Conservation (phyloP, 2,329 filamentous ascomycete species). For the Cercospora sojina region DNA sequence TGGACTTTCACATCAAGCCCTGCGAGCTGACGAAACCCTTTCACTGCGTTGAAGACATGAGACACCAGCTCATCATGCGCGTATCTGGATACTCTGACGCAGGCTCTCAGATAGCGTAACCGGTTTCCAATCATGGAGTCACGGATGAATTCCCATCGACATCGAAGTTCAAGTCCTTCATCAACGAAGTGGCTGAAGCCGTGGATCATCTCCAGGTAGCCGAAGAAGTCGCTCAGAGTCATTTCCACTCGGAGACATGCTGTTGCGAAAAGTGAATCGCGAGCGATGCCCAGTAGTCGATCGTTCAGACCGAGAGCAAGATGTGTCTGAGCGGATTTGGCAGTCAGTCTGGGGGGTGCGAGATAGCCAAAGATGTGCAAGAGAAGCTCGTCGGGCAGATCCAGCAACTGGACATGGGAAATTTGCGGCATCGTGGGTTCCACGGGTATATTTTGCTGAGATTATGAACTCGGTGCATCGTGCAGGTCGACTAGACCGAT, state of each 20-base stretch:
- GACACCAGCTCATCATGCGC: not conserved
- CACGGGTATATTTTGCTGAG: not conserved
- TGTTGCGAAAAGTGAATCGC: not conserved
- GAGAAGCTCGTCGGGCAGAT: not conserved
- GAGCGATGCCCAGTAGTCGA: not conserved
- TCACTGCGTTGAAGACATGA: not conserved
- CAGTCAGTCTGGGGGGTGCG: not conserved
- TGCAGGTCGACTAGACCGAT: not conserved
- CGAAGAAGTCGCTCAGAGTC: not conserved
- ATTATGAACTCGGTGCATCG: not conserved
- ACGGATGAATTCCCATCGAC: not conserved
- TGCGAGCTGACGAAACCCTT: not conserved
- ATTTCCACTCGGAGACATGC: not conserved
- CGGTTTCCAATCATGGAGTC: not conserved
- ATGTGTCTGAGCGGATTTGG: not conserved
- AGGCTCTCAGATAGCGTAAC: not conserved
- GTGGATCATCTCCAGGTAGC: not conserved
- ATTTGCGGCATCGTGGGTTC: not conserved
- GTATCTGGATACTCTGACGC: not conserved
- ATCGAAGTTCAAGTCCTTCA: not conserved
- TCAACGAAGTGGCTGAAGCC: not conserved
- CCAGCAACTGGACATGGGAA: not conserved
- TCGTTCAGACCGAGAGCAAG: not conserved
- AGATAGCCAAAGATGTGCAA: not conserved
- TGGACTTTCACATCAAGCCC: not conserved